Evolutionary conservation across 2,329 filamentous ascomycete genomes (phyloP).

Genomic region (Pseudopithomyces maydicus): DNA sequence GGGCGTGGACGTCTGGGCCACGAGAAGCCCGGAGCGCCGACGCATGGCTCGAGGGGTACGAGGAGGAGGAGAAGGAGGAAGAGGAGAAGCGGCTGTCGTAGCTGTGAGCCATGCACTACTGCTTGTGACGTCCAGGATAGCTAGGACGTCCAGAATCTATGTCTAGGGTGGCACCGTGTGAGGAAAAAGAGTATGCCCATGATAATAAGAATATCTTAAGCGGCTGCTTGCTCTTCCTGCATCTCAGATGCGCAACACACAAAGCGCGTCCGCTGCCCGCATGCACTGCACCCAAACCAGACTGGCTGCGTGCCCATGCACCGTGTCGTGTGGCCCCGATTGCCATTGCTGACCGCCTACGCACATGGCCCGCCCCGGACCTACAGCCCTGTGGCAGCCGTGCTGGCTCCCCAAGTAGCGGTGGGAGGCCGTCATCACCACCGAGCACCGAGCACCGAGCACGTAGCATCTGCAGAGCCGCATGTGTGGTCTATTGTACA

Average conservation of each 20-base stretch:
- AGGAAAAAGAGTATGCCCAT: neutral
- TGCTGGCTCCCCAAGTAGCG: neutral
- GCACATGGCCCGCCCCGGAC: slow-evolving; percentile 4
- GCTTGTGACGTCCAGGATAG: neutral
- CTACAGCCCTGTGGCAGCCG: neutral
- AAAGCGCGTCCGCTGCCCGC: slow-evolving; percentile 6
- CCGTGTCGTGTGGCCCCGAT: slow-evolving; percentile 6
- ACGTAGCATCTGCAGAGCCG: too few species aligned
- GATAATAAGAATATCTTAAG: slow-evolving; percentile 10
- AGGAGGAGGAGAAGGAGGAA: too few species aligned
- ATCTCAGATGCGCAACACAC: neutral
- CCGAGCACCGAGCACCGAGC: too few species aligned
- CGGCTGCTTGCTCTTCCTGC: neutral
- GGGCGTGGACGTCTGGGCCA: slow-evolving; percentile 25
- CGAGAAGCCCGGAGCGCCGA: slow-evolving; percentile 29
- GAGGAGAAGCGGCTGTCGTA: slow-evolving; percentile 31
- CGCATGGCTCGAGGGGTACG: slow-evolving; percentile 30
- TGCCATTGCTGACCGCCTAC: slow-evolving; percentile 13
- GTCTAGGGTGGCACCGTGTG: slow-evolving; percentile 5
- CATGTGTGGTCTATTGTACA: too few species aligned
- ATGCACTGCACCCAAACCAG: neutral
- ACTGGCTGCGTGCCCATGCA: neutral
- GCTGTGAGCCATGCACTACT: slow-evolving; percentile 26
- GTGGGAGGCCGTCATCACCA: too few species aligned
- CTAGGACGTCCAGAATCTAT: neutral